Percentiles rank a stretch among this genome's conserved stretches.
Evolutionary conservation across 2,329 filamentous ascomycete genomes (phyloP).

Genomic region (Thyridium curvatum): DNA sequence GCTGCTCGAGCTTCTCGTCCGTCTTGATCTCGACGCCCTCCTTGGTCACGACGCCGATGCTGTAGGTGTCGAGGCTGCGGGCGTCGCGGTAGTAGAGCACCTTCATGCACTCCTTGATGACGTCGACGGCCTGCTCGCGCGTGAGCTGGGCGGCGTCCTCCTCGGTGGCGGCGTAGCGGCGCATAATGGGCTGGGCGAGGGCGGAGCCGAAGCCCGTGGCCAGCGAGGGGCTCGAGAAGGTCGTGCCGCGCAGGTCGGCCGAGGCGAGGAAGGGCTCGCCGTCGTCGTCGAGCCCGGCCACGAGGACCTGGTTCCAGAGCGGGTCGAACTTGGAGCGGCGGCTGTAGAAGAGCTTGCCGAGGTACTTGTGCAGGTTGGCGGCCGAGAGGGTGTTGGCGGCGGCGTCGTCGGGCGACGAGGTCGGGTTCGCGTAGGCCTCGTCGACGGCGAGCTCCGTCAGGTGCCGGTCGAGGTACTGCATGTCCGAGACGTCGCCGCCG

Average conservation of each 20-base stretch:
- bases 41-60: constrained; percentile 82
- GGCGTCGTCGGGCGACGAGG: constrained; percentile 53
- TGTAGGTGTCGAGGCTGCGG: constrained; percentile 85
- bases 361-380: constrained; percentile 93
- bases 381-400: constrained; percentile 69
- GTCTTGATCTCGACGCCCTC: constrained; percentile 82
- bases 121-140: constrained; percentile 71
- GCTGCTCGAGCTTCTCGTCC: constrained; percentile 81
- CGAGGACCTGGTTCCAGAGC: constrained; percentile 91
- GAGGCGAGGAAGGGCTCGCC: constrained; percentile 83
- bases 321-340: constrained; percentile 94
- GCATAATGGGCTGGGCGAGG: constrained; percentile 87
- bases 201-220: constrained; percentile 92
- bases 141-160: constrained; percentile 64
- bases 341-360: constrained; percentile 92
- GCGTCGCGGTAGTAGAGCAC: constrained; percentile 97
- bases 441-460: constrained; percentile 80
- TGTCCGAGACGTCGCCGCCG: constrained; percentile 95
- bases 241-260: constrained; percentile 88
- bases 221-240: constrained; percentile 79
- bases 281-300: constrained; percentile 78
- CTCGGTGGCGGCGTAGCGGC: constrained; percentile 79
- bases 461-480: constrained; percentile 96
- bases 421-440: constrained; percentile 67
- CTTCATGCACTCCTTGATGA: constrained; percentile 94